Evolutionary conservation across 768 basidiomycete species (phyloP), one percentile per base, ranked within the genome.

Genomic region (Galerina sulciceps): DNA sequence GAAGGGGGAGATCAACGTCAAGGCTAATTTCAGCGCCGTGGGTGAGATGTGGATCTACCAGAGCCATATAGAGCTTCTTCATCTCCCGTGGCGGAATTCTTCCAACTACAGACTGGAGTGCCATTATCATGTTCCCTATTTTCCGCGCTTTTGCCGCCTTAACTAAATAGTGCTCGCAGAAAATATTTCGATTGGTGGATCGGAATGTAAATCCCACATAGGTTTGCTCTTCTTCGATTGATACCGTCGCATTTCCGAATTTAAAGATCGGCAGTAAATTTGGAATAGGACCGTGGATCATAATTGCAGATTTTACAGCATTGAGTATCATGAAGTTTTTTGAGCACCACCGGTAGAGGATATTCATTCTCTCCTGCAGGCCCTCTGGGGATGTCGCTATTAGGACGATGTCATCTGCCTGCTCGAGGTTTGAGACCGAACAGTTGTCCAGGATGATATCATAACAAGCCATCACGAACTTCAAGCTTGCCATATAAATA

Each of bases 401-500:
- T n/a, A n/a, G n/a, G n/a, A n/a, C n/a, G n/a, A n/a, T n/a, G n/a
- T n/a, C n/a, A n/a, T n/a, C n/a, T n/a, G 46, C 46, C 10, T 47
- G 46, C 10, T 47, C 26, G 6, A 47, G 14, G 22, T 34, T 23
- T 6, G 46, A 22, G 2, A 46, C 31, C 9, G 15, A n/a, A 20
- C 26, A 23, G 14, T n/a, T 34, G 17, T 47, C 46, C 14, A 47
- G 46, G 15, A 2, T 2, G 10, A 47, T 47, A n/a, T 47, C 46
- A 2, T 4, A 26, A 14, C 63, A 65, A 0, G 34, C 10, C 45
- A 70, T 11, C 0, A 44, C 45, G 10, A 70, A 42, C 17, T 34
- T 37, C 10, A 69, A 40, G 56, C 69, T 71, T 0, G 66, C 58
- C 37, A 72, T 56, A 58, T 66, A 69, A 5, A 71, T 34, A 44